Conservation (phyloP, 768 basidiomycete genomes). For the Hericium erinaceus region DNA sequence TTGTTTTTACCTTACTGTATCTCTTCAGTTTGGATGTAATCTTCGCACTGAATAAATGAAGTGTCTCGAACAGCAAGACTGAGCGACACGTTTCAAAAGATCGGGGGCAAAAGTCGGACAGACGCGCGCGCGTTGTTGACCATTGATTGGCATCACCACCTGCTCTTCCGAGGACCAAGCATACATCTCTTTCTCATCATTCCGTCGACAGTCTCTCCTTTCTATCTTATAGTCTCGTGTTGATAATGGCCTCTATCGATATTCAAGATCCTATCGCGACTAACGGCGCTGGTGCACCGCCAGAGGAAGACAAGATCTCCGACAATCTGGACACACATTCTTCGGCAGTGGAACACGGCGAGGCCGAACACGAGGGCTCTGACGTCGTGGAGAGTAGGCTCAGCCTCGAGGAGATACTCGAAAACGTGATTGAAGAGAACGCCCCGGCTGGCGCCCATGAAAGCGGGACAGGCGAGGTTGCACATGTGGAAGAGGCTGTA, state of each 20-base stretch:
- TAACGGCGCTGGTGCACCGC: slow-evolving; percentile 8
- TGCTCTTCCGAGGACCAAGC: neutral
- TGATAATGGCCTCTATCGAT: slow-evolving; percentile 29
- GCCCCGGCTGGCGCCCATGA: slow-evolving; percentile 10
- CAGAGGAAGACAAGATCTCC: slow-evolving; percentile 13
- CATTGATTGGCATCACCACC: slow-evolving; percentile 6
- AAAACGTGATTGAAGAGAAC: slow-evolving; percentile 4
- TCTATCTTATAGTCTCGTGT: neutral
- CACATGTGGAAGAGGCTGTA: slow-evolving; percentile 10
- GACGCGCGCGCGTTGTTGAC: slow-evolving; percentile 8
- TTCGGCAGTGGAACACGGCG: slow-evolving; percentile 3
- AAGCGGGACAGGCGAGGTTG: slow-evolving; percentile 13
- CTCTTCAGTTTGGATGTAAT: too few species aligned
- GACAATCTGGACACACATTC: neutral
- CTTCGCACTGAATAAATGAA: too few species aligned
- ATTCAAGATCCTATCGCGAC: slow-evolving; percentile 13
- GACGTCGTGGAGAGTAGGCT: slow-evolving; percentile 1
- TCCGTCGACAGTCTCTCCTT: neutral
- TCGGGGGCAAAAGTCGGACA: neutral
- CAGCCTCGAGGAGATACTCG: slow-evolving; percentile 10
- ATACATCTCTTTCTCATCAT: neutral
- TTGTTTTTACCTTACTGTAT: too few species aligned
- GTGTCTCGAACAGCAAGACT: too few species aligned
- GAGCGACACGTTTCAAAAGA: neutral
- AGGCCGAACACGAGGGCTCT: slow-evolving; percentile 29